These are phyloP conservation scores for Gymnopus androsaceus DNA, from an alignment of 1,284 basidiomycete species.

Conservation along the genomic window DNA sequence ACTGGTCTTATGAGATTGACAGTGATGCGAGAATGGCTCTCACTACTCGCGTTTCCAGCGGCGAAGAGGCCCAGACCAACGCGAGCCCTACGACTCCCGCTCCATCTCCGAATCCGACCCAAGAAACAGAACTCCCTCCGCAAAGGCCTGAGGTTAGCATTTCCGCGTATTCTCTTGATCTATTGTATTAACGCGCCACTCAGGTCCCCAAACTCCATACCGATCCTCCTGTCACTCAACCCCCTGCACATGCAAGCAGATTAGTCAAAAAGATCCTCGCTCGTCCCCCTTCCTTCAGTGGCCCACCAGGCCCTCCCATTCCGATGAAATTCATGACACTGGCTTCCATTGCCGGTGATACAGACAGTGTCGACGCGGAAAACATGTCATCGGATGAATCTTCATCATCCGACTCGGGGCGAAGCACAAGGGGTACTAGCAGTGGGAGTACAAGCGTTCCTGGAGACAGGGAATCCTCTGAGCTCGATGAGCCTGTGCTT, in stretches of 20 bases:
- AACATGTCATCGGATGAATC: background rate
- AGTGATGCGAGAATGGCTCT: background rate
- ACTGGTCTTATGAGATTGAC: background rate
- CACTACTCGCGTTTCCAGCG: background rate
- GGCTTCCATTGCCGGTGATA: background rate
- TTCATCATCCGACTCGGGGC: background rate
- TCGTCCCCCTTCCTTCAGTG: constrained; percentile 3
- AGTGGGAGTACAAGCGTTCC: background rate
- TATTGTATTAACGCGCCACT: background rate
- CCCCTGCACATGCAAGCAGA: background rate
- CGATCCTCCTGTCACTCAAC: background rate
- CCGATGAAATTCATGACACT: background rate
- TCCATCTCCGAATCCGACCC: too few species aligned
- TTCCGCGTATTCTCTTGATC: background rate
- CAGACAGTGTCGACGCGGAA: background rate
- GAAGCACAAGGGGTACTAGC: background rate
- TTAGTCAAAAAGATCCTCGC: constrained; percentile 3
- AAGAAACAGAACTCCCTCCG: too few species aligned
- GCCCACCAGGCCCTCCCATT: background rate
- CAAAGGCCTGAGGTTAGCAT: background rate
- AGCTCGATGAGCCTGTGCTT: background rate
- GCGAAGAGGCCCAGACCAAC: background rate
- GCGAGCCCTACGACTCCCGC: background rate
- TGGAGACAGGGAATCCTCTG: background rate
- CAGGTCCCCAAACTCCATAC: background rate